Conservation (phyloP, 768 basidiomycete species). For the Lepiota venenata region DNA sequence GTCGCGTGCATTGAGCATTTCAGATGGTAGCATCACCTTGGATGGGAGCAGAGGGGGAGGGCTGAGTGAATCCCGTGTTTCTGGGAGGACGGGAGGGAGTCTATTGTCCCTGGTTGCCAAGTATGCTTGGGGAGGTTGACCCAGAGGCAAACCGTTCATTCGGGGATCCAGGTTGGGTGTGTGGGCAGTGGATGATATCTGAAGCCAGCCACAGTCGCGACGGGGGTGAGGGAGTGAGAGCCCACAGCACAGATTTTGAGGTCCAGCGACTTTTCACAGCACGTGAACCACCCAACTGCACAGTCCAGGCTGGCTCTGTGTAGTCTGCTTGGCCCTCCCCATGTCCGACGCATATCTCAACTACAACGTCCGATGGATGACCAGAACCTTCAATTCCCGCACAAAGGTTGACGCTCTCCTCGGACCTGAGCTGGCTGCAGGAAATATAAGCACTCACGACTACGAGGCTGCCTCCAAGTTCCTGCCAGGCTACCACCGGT, state of each 20-base stretch:
- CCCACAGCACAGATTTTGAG: not conserved
- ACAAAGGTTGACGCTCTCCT: slow-evolving; percentile 42
- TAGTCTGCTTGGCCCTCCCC: not conserved
- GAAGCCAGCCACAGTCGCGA: not conserved
- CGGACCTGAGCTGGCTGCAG: slow-evolving; percentile 48
- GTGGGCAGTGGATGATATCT: no score
- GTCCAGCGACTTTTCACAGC: not conserved
- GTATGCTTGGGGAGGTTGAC: not conserved
- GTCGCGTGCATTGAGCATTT: not conserved
- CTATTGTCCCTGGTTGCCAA: not conserved
- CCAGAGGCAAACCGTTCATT: slow-evolving; percentile 10
- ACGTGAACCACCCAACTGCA: not conserved
- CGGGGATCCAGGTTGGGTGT: not conserved
- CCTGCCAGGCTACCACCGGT: slow-evolving; percentile 42
- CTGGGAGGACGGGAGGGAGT: not conserved
- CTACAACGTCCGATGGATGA: slow-evolving; percentile 34
- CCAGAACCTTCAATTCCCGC: slow-evolving; percentile 42
- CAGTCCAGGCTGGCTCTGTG: no score
- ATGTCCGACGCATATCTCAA: slow-evolving; percentile 13
- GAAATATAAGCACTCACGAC: slow-evolving; percentile 48
- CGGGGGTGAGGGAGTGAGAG: not conserved
- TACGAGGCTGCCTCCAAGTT: slow-evolving; percentile 53
- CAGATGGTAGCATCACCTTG: not conserved
- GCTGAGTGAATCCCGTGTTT: not conserved
- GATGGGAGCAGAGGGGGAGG: slow-evolving; percentile 9